Percentiles rank a stretch among this genome's conserved stretches.
These are phyloP conservation scores for Cylindrotheca fusiformis DNA, from an alignment of 108 stramenopile species.

Conservation along the genomic window DNA sequence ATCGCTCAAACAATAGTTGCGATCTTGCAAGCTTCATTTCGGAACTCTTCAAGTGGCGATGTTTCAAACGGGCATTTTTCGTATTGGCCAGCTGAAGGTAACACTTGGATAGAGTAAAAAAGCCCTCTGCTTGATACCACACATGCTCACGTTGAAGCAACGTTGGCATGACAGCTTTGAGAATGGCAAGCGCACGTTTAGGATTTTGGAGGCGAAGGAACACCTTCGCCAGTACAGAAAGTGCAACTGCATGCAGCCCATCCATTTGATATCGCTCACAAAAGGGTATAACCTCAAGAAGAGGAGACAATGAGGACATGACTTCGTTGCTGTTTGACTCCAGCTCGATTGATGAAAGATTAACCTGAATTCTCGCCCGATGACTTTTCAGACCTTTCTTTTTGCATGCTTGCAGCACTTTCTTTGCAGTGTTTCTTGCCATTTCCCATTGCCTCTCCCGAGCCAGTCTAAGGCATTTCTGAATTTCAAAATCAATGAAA, in stretches of 20 bases:
- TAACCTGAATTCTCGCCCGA: constrained; percentile 50
- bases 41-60: constrained; percentile 5
- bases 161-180: constrained; percentile 54
- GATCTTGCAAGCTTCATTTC: constrained; percentile 22
- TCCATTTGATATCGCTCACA: constrained; percentile 61
- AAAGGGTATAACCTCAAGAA: constrained; percentile 67
- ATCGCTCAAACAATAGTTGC: constrained; percentile 38
- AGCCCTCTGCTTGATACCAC: constrained; percentile 70
- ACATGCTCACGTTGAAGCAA: constrained; percentile 68
- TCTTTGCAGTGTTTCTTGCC: constrained; percentile 23
- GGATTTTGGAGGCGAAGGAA: constrained; percentile 49
- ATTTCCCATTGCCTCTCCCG: constrained; percentile 29
- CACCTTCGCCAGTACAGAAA: constrained; percentile 58
- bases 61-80: background rate
- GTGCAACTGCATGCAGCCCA: constrained; percentile 67
- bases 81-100: constrained; percentile 38
- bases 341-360: constrained; percentile 50
- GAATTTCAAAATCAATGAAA: constrained; percentile 25
- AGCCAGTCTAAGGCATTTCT: constrained; percentile 22
- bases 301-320: constrained; percentile 40
- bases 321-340: constrained; percentile 36
- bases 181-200: constrained; percentile 54
- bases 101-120: constrained; percentile 69
- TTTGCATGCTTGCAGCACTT: constrained; percentile 12
- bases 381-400: constrained; percentile 34